Percentiles rank a stretch among this genome's conserved stretches.
Evolutionary conservation across 2,329 filamentous ascomycete genomes (phyloP).

Genomic region (Metarhizium humberi): DNA sequence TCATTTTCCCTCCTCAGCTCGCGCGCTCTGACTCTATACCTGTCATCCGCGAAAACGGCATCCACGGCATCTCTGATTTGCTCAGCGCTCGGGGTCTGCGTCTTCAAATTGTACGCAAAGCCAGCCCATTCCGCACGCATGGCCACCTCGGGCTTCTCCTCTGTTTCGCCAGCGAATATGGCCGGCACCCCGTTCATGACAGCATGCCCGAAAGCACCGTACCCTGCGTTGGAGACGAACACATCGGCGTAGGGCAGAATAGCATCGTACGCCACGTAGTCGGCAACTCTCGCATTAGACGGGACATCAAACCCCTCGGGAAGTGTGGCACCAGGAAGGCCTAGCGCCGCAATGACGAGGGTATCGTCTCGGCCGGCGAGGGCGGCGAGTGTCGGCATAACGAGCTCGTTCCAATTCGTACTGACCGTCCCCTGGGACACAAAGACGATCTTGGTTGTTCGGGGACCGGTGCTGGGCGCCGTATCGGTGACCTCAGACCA

Average conservation of each 20-base stretch:
- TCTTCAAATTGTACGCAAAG: slow-evolving; percentile 33
- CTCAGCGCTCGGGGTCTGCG: slow-evolving; percentile 19
- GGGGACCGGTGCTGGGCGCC: slow-evolving; percentile 14
- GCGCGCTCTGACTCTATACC: slow-evolving; percentile 20
- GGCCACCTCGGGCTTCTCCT: slow-evolving; percentile 32
- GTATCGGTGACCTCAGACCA: neutral
- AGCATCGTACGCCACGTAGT: slow-evolving; percentile 39
- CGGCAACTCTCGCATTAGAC: slow-evolving; percentile 30
- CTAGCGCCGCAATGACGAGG: slow-evolving; percentile 22
- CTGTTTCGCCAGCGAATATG: slow-evolving; percentile 31
- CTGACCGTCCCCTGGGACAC: slow-evolving; percentile 37
- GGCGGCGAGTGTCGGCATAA: slow-evolving; percentile 34
- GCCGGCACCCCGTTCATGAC: slow-evolving; percentile 36
- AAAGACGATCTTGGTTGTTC: slow-evolving; percentile 28
- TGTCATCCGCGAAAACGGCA: slow-evolving; percentile 17
- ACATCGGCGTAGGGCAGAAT: slow-evolving; percentile 33
- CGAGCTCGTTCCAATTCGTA: slow-evolving; percentile 27
- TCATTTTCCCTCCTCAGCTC: slow-evolving; percentile 24
- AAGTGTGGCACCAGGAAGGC: slow-evolving; percentile 13
- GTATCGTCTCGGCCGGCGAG: slow-evolving; percentile 30
- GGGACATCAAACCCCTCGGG: slow-evolving; percentile 21
- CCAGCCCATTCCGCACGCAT: slow-evolving; percentile 32
- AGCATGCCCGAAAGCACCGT: slow-evolving; percentile 35
- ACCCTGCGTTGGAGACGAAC: slow-evolving; percentile 39
- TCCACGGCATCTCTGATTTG: slow-evolving; percentile 21